Evolutionary conservation across 345 rosid species (phyloP), one percentile per base, ranked within the genome.

Genomic region (Eucalyptus curtisii): DNA sequence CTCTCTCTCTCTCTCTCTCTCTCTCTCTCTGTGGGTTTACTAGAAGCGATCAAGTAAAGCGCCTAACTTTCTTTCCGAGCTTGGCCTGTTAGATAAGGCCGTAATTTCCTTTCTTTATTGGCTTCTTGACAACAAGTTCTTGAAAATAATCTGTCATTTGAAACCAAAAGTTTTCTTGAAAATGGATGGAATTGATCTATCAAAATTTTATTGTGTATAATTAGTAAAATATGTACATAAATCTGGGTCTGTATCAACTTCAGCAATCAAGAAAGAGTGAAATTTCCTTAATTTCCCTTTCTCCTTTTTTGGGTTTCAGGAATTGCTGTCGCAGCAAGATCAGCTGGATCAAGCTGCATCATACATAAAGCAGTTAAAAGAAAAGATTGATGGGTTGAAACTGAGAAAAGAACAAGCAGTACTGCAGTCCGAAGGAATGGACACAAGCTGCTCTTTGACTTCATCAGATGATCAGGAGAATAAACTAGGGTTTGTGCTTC

Each of bases 281-380:
- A 19, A 37, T 37, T 37, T 71, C 25, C 81, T 19, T 71, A 55
- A 86, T 52, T 10, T 33, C 8, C 14, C 45, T 17, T 37, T 10
- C 13, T 16, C 24, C 8, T 33, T 33, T 37, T 37, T 71, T 31
- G 81, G 19, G 45, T 76, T 87, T 48, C 90, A 92, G 93, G 92
- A 94, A 15, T 59, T 37, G 79, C 7, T 89, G 66, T 93, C 96
- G 3, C 96, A 93, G 87, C 93, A 87, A 61, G 95, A 91, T 47
- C 93, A 90, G 81, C 89, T 93, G 14, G 94, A 91, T n/a, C 87
- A 88, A n/a, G 96, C 97, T 6, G 91, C 93, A 20, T 53, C 89
- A 42, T 93, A 95, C 86, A 93, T 95, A 90, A 91, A 88, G 86
- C 89, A 91, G 52, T 68, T 91, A 88, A 92, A 48, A 88, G 91